phyloP scores from a whole-genome alignment of 2,329 filamentous ascomycete species.

The Annulohypoxylon truncatum region DNA sequence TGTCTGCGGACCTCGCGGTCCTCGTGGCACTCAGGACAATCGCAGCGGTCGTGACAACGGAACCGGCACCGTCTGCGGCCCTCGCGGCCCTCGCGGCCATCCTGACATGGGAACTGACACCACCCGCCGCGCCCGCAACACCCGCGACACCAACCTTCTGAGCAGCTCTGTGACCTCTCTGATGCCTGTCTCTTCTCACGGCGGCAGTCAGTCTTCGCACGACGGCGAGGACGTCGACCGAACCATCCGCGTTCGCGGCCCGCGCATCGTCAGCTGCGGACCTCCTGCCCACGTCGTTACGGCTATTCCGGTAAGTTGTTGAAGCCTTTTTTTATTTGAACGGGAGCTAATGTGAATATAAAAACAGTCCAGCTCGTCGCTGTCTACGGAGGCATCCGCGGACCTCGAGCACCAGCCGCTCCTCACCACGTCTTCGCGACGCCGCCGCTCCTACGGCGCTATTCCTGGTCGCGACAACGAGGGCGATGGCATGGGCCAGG shows the following conservation, averaged over 20 bases:
- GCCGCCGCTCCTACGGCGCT: too few relatives aligned
- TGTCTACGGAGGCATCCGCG: neutral
- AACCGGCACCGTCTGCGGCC: neutral
- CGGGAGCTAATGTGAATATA: too few relatives aligned
- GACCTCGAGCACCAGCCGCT: neutral
- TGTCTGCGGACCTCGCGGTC: neutral
- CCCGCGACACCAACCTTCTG: neutral
- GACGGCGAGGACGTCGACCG: neutral
- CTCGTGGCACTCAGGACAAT: too few relatives aligned
- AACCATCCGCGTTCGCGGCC: neutral
- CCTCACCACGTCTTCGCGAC: neutral
- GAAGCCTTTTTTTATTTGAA: too few relatives aligned
- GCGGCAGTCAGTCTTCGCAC: neutral
- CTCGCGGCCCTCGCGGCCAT: neutral
- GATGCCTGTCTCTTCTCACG: neutral
- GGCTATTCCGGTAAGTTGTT: neutral
- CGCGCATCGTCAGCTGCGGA: neutral
- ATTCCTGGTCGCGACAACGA: neutral
- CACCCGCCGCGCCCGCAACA: neutral
- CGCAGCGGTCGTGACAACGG: neutral
- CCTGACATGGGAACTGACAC: neutral
- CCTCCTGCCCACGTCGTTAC: neutral
- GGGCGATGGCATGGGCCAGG: too few relatives aligned
- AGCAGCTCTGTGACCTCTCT: neutral
- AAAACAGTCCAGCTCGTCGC: too few relatives aligned